Evolutionary conservation across 164 flowering plant species (phyloP).

Genomic region (Akebia trifoliata): DNA sequence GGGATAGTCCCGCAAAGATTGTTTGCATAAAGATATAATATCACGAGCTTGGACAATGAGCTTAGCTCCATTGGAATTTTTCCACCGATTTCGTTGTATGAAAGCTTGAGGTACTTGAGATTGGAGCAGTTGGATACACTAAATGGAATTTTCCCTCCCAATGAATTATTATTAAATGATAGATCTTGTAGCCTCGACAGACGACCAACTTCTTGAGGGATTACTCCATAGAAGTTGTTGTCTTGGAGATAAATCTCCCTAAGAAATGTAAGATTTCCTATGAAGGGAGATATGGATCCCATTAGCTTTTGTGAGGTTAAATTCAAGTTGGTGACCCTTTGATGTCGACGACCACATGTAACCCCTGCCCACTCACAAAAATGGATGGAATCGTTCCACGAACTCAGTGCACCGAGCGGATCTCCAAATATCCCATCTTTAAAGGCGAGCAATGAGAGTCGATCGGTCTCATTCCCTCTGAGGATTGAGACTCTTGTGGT

Average conservation of each 20-base stretch:
- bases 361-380: too few species aligned
- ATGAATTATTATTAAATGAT: background rate
- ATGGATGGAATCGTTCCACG: too few species aligned
- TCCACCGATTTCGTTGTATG: slow-evolving; percentile 2
- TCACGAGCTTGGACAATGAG: background rate
- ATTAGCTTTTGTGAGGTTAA: too few species aligned
- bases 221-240: slow-evolving; percentile 15
- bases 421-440: too few species aligned
- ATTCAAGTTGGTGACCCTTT: too few species aligned
- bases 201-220: slow-evolving; percentile 5
- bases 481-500: too few species aligned
- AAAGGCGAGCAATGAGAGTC: too few species aligned
- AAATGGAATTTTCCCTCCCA: slow-evolving; percentile 2
- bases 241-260: slow-evolving; percentile 12
- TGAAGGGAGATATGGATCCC: slow-evolving; percentile 16
- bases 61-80: slow-evolving; percentile 1
- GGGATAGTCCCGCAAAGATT: slow-evolving; percentile 7
- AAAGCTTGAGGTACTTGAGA: background rate
- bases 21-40: background rate
- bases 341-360: too few species aligned
- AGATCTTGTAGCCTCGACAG: background rate
- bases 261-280: slow-evolving; percentile 23
- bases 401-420: too few species aligned
- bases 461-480: too few species aligned
- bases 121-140: slow-evolving; percentile 6